Evolutionary conservation across 768 basidiomycete species (phyloP), one percentile per base, ranked within the genome.

Genomic region (Chiua virens): DNA sequence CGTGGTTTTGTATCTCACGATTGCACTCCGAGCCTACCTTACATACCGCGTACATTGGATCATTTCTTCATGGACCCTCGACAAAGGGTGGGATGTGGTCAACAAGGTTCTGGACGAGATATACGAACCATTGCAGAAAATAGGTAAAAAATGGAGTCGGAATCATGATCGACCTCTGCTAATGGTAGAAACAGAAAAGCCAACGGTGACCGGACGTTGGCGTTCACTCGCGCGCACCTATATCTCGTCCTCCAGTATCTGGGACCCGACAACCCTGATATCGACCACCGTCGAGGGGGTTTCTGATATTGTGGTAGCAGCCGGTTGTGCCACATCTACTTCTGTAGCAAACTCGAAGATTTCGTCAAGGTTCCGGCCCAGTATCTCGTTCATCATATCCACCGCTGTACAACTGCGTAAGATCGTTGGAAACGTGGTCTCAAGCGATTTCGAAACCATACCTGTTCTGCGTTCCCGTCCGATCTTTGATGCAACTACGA

Each of bases 11-110:
- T 52, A 52, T 34, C 45, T 56, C 36, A 41, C 44, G 35, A 38
- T 56, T n/a, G 52, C 55, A 14, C 46, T 56, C 36, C 55, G 54
- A 38, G 44, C 48, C 7, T 51, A 25, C 42, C 38, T 57, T 1
- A 20, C 42, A 5, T 14, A 20, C 14, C 11, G 23, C 4, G 4
- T 56, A 3, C 15, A 32, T 7, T 8, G 18, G 27, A 34, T 56
- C 34, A 36, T 36, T 11, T 56, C 49, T 20, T 55, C 54, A 8
- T 57, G 56, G 56, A 47, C 54, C n/a, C 7, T 40, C 21, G 45
- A 50, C 13, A 11, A 22, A 18, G 41, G 38, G 17, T 7, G 32
- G 6, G 32, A 13, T 7, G 32, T 3, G 4, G 2, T 15, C 6
- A 50, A 27, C 42, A 11, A 28, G 0, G 15, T 55, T 10, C n/a